Base-by-base conservation (phyloP, 441 rosid species). In the Populus hybrid region DNA sequence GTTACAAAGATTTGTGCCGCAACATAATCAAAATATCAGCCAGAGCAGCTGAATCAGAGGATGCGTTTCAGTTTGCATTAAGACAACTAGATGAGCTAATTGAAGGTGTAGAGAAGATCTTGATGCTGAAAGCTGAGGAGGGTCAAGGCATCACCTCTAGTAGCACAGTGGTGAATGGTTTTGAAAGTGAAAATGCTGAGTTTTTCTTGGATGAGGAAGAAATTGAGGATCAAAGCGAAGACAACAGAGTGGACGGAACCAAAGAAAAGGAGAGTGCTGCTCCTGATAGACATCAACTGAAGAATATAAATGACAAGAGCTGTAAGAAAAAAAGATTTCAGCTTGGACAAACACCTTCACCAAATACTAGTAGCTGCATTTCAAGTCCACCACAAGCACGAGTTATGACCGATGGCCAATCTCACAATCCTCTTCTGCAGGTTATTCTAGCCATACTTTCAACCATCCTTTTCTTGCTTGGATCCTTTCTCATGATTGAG, bases 101-200 rank as follows among this genome's bases (percentile, higher is more conserved):
- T 69, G 74, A 76, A 77, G 64, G 70, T 23, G 70, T 77, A 61
- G 80, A 70, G 34, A 77, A 70, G 18, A 70, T 70, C 21, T 77
- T 77, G 65, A 40, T 69, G 3, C 20, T 42, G n/a, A 70, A 77
- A 46, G n/a, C 5, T 7, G 74, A 61, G 72, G 73, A 53, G 36
- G 70, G 32, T 77, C 69, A 59, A 16, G 69, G 38, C 26, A 36
- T 61, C 69, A 24, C 8, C 16, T 63, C 74, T 24, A 77, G 20
- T 11, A 40, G 69, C 74, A 59, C 38, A 18, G 12, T 59, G 20
- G 36, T 61, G 40, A 53, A 68, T 76, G 73, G 24, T 42, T 70
- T 68, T 70, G 63, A 77, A 70, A 59, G 61, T 77, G 74, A 70
- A n/a, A 70, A 70, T 61, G 63, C 38, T 10, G 74, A 70, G 73